Evolutionary conservation across 768 basidiomycete species (phyloP), one percentile per base, ranked within the genome.

Genomic region (Kwoniella heveanensis): DNA sequence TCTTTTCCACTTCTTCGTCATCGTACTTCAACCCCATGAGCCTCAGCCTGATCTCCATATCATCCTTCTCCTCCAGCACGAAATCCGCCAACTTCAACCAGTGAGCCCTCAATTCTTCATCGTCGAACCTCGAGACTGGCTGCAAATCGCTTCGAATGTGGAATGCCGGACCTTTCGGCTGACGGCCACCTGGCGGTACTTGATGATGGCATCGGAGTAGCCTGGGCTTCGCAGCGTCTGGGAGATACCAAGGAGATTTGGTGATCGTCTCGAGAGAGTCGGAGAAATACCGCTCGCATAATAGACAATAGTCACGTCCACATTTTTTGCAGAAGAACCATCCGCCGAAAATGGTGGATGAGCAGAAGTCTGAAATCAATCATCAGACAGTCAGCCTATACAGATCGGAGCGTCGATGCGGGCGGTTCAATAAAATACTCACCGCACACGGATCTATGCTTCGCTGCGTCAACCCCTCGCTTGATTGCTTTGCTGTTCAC

Each of bases 321-420:
- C 94, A 97, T 39, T 86, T 76, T n/a, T 89, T 85, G 77, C 92
- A 95, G 85, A 94, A 90, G 87, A 90, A 95, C 29, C 87, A 89
- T 61, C 86, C 87, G 6, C 89, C 88, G 79, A 95, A 95, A 61
- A 95, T 87, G 13, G 92, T 94, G 4, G 91, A 93, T 84, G 91
- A 90, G 79, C 93, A 96, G 1, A 90, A 91, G 80, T 96, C 92
- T 95, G 76, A 22, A 54, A 52, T 51, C 26, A 60, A 36, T n/a
- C n/a, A n/a, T n/a, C n/a, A n/a, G n/a, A n/a, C n/a, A n/a, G n/a
- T n/a, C n/a, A n/a, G n/a, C n/a, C n/a, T n/a, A n/a, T n/a, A n/a
- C n/a, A n/a, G n/a, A n/a, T n/a, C n/a, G n/a, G n/a, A n/a, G n/a
- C n/a, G n/a, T n/a, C n/a, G n/a, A n/a, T n/a, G n/a, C n/a, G n/a